Base-by-base conservation (phyloP, 257 asterid species). In the Rehmannia glutinosa region DNA sequence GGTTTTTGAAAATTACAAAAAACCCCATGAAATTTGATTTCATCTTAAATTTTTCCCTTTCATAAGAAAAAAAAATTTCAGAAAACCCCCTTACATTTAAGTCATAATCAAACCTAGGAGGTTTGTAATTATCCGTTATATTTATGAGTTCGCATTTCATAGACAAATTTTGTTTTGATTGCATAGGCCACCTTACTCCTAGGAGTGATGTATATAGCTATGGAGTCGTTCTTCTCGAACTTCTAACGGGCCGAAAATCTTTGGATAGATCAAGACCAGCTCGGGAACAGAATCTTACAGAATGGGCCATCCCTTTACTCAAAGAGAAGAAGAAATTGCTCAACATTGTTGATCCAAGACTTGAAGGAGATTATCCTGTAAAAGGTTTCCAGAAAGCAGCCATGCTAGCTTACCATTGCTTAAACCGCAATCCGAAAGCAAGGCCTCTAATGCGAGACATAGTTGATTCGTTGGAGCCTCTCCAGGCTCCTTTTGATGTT, bases 391-490 rank as follows among this genome's bases (percentile, higher is more conserved):
- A 89, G 1, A 92, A 85, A 63, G 98, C 98, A 9, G 95, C 92
- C 38, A 89, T 89, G 98, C 82, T 92, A 19, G 94, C 92, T 42
- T 92, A 87, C 66, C 98, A 89, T 69, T 89, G 97, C 82, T 64
- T 92, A 51, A 92, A 92, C 62, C 83, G 83, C 27, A 92, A 87
- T 77, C 97, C 98, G 0, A 92, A 92, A 79, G 97, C 97, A 0
- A 80, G 98, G 62, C 98, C 98, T 5, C 64, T 92, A 0, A 92
- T 92, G 98, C 68, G 98, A 23, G 98, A 92, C 66, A 85, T 92
- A 21, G 98, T 92, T 0, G 97, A 89, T 60, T 81, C 97, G 0
- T 65, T 92, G 67, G 97, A 92, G 76, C 98, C 97, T 64, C 98
- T 92, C 25, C 97, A 85, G 69, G 76, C 61, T 58, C 70, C 84